phyloP scores from a whole-genome alignment of 202 grass and related monocot genomes.

The Musa balbisiana region DNA sequence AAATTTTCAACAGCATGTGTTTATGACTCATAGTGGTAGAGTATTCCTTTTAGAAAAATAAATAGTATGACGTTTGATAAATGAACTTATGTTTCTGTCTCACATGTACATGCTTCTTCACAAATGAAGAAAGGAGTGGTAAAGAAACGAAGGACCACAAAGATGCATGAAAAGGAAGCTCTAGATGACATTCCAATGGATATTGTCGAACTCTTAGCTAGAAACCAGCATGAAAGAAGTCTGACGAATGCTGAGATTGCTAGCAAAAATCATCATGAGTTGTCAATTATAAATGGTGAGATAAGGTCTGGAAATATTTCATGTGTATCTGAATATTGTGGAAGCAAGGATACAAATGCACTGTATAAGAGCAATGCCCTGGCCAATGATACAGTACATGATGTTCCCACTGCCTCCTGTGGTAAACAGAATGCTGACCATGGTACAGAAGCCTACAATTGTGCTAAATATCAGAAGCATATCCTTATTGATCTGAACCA shows the following conservation, averaged over 20 bases:
- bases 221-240: conserved; percentile 46
- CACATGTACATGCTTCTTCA: background rate
- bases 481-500: conserved; percentile 13
- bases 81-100: background rate
- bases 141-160: conserved; percentile 8
- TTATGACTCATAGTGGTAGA: too few species aligned
- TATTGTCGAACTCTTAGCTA: conserved; percentile 79
- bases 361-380: conserved; percentile 16
- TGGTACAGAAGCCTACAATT: background rate
- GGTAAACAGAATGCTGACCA: conserved; percentile 7
- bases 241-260: conserved; percentile 27
- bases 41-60: too few species aligned
- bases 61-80: too few species aligned
- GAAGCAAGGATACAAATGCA: conserved; percentile 22
- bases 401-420: conserved; percentile 3
- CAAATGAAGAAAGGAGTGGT: conserved; percentile 7
- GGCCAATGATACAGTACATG: conserved; percentile 20
- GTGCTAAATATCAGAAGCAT: background rate
- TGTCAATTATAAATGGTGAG: conserved; percentile 21
- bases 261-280: conserved; percentile 10
- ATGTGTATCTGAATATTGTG: conserved; percentile 23
- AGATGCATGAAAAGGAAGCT: conserved; percentile 13
- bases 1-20: too few species aligned
- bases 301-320: conserved; percentile 26
- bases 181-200: conserved; percentile 83